Percentiles rank a stretch among this genome's conserved stretches.
Conservation (phyloP, 768 basidiomycete genomes). For the Tephrocybe sp. region DNA sequence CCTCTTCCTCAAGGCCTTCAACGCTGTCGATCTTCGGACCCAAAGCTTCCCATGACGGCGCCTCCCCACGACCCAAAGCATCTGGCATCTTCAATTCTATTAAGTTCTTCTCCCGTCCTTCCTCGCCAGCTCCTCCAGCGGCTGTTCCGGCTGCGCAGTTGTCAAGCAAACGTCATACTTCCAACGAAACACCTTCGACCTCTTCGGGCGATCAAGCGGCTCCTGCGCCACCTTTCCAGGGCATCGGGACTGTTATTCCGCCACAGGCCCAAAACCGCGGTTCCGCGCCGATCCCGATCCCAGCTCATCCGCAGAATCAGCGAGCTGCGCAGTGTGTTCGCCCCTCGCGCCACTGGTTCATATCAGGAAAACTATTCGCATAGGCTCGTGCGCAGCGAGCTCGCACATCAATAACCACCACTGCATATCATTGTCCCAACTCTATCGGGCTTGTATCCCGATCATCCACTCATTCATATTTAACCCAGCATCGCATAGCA, state of each 20-base stretch:
- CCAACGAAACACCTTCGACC: constrained; percentile 32
- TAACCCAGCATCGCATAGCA: constrained; percentile 12
- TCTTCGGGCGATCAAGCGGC: constrained; percentile 36
- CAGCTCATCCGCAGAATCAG: constrained; percentile 28
- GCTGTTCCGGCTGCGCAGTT: constrained; percentile 28
- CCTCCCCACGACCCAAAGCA: constrained; percentile 30
- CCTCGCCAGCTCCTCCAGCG: constrained; percentile 42
- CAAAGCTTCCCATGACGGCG: constrained; percentile 22
- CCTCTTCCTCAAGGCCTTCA: constrained; percentile 39
- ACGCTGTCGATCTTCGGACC: constrained; percentile 15
- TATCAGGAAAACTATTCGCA: constrained; percentile 50
- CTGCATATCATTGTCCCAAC: not conserved
- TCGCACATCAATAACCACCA: constrained; percentile 1
- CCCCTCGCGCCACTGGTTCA: constrained; percentile 54
- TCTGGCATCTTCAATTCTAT: constrained; percentile 38
- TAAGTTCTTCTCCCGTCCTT: constrained; percentile 52
- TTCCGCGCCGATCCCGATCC: constrained; percentile 19
- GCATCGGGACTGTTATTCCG: constrained; percentile 30
- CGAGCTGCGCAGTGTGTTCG: constrained; percentile 25
- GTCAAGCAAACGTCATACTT: constrained; percentile 25
- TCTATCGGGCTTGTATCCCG: not conserved
- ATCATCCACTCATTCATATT: constrained; percentile 4
- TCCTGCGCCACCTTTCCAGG: constrained; percentile 34
- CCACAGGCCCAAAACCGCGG: constrained; percentile 17
- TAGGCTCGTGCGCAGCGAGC: constrained; percentile 34